Evolutionary conservation across 2,329 filamentous ascomycete species (phyloP).

Genomic region (Ophiostoma sp.): DNA sequence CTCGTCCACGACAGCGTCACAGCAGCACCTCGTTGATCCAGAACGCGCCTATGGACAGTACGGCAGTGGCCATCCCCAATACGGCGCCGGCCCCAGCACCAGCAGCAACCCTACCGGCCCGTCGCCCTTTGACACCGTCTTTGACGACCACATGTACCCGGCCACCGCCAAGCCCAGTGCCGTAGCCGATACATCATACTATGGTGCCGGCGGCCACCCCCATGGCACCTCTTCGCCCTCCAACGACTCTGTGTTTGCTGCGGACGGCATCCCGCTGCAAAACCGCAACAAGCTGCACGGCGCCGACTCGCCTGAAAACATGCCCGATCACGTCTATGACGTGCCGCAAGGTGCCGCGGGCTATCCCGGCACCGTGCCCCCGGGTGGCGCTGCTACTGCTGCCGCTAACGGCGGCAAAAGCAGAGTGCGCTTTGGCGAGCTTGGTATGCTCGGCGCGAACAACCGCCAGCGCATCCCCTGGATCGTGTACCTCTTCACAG

Average conservation of each 20-base stretch:
- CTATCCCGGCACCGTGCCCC: background rate
- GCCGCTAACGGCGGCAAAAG: slow-evolving; percentile 26
- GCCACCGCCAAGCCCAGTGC: slow-evolving; percentile 41
- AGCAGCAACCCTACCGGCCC: slow-evolving; percentile 23
- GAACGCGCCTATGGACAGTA: slow-evolving; percentile 31
- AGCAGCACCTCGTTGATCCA: slow-evolving; percentile 33
- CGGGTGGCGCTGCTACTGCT: slow-evolving; percentile 19
- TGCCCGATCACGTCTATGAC: slow-evolving; percentile 57
- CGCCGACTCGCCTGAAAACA: slow-evolving; percentile 34
- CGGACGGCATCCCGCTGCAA: slow-evolving; percentile 54
- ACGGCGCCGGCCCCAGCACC: slow-evolving; percentile 12
- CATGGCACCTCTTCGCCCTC: slow-evolving; percentile 32
- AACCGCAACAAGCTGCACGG: slow-evolving; percentile 43
- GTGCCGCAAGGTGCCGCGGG: slow-evolving; percentile 35
- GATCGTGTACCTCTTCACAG: slow-evolving; percentile 74
- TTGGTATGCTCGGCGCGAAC: slow-evolving; percentile 54
- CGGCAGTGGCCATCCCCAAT: slow-evolving; percentile 31
- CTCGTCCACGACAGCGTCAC: slow-evolving; percentile 26
- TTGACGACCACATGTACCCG: slow-evolving; percentile 63
- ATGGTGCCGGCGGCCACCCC: slow-evolving; percentile 41
- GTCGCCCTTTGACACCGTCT: slow-evolving; percentile 58
- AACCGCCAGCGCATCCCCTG: slow-evolving; percentile 59
- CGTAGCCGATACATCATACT: slow-evolving; percentile 52
- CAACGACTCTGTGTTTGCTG: slow-evolving; percentile 33
- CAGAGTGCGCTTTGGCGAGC: slow-evolving; percentile 49